Evolutionary conservation across 352 stramenopile species (phyloP).

Genomic region (Phytophthora hybrid): DNA sequence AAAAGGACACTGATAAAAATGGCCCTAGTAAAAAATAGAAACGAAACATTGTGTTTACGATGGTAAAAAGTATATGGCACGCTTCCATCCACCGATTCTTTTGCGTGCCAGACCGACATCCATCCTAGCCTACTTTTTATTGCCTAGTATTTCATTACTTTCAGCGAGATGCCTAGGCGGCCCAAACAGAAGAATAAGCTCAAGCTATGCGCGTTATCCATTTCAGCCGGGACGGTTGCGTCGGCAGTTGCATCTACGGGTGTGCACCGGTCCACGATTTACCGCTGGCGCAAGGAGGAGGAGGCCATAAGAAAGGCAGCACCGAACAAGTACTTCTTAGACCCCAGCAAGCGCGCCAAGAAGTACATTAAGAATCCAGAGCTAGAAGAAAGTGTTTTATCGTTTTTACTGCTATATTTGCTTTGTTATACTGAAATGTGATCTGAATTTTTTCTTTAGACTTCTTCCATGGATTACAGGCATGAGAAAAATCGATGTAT

Average conservation of each 20-base stretch:
- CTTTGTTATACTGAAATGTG: too few species aligned
- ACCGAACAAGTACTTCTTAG: background rate
- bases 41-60: background rate
- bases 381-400: background rate
- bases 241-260: background rate
- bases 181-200: background rate
- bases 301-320: background rate
- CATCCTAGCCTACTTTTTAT: background rate
- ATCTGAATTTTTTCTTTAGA: too few species aligned
- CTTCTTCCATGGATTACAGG: too few species aligned
- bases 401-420: background rate
- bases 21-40: background rate
- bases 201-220: background rate
- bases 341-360: background rate
- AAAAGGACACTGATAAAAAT: background rate
- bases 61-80: background rate
- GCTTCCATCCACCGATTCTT: background rate
- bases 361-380: background rate
- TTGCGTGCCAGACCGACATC: background rate
- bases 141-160: background rate
- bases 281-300: background rate
- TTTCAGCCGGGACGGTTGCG: background rate
- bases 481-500: background rate
- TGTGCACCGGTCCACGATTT: background rate
- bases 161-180: background rate